Evolutionary conservation across 1,139 yeast species (phyloP), one percentile per base, ranked within the genome.

Genomic region (Arxiozyma heterogenica): DNA sequence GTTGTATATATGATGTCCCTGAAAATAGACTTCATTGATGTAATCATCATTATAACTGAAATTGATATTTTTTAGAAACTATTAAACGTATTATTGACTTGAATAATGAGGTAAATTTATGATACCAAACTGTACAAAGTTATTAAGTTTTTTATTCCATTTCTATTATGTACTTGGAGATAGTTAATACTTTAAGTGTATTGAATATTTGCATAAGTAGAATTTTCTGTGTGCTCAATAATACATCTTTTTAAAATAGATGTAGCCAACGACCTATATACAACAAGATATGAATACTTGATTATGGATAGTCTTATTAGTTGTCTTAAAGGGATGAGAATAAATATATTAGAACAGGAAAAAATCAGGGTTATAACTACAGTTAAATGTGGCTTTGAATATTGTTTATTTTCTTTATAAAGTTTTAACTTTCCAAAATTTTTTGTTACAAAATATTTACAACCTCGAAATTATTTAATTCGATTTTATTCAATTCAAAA

Each of bases 81-180:
- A 11, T 46, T 41, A 20, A 11, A 12, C 7, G 22, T 34, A 21
- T 20, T 18, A 9, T 34, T 20, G 20, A 15, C 39, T 34, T 20
- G 18, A 34, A 20, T 27, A 4, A 27, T 21, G 12, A 51, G 38
- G 22, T 51, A 44, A 12, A 51, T 25, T 25, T 53, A 53, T 11
- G 55, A 53, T 5, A 53, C 20, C 47, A 53, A 25, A 20, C 21
- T 27, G 12, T 30, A 20, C 18, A 50, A 39, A 3, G 51, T 52
- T 12, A 51, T 53, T 38, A 11, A 23, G 17, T 52, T 50, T 30
- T 38, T 30, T 7, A 6, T 17, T 41, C 22, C 15, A 23, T 12
- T 21, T 39, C 41, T 41, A 7, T 42, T 27, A 41, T 20, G 25
- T 25, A 51, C 21, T 15, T 49, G 46, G 12, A 25, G 39, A 21